Base-by-base conservation (phyloP, 768 basidiomycete species). In the Tubosaeta brunneosetosa region DNA sequence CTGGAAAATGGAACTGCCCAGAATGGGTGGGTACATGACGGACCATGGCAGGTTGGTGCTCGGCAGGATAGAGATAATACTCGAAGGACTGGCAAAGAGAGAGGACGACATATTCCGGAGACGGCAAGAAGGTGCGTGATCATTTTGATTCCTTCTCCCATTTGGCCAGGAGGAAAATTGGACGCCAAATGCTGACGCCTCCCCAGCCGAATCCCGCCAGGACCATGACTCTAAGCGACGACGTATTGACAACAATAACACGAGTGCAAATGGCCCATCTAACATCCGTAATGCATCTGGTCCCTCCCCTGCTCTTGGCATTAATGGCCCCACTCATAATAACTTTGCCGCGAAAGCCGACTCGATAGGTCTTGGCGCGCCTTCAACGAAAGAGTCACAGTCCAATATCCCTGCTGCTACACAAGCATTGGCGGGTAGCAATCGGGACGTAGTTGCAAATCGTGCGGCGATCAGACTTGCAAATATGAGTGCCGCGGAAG, bases 1-100 rank as follows among this genome's bases (percentile, higher is more conserved):
- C 46, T 99, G 97, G 97, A 93, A 90, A 72, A 77, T 78, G 71
- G 92, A 94, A 68, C 75, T 99, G 36, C 85, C 91, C 33, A 81
- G 88, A 64, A 98, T 99, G 97, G 95, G 94, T 49, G 97, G 97
- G 43, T 99, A 98, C 73, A 63, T 98, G 64, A 94, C 95, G 45
- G 86, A 97, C 65, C 87, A 97, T 70, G 97, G 97, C 52, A 79
- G 82, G 63, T 79, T 98, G 68, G 86, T 92, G 67, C 74, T 97
- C 57, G 74, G 81, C 46, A 79, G 94, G 71, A 91, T 86, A 44
- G 88, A 97, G 75, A 85, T 97, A 65, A 97, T 99, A 64, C 81
- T 99, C 69, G 91, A 95, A 70, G 94, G 94, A 54, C 77, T 99
- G 56, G 94, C 95, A n/a, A 80, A 78, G 69, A 77, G 88, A 65